phyloP scores from a whole-genome alignment of 2,329 filamentous ascomycete genomes.

The Parastagonospora avenae region DNA sequence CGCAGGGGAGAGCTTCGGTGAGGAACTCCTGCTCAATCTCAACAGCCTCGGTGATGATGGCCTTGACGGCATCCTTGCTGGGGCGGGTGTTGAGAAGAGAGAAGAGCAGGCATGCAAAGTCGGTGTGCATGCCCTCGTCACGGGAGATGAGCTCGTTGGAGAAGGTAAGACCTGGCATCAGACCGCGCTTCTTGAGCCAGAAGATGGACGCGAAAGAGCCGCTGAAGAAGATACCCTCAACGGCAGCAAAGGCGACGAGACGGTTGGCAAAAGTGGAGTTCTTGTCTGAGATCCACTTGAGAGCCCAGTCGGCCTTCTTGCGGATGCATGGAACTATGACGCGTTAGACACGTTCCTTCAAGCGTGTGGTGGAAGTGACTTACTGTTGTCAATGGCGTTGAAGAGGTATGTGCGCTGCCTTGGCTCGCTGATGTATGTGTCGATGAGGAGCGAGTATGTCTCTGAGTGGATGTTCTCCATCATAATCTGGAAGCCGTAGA shows the following conservation, averaged over 20 bases:
- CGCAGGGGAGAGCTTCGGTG: constrained; percentile 90
- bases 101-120: constrained; percentile 97
- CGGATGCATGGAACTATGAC: constrained; percentile 85
- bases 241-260: constrained; percentile 93
- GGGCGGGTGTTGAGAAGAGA: constrained; percentile 96
- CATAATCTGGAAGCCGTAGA: constrained; percentile 99
- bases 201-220: constrained; percentile 99
- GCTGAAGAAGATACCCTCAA: constrained; percentile 99
- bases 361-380: constrained; percentile 39
- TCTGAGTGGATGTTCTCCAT: constrained; percentile 99
- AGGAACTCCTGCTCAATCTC: constrained; percentile 96
- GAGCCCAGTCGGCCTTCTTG: constrained; percentile 98
- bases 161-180: constrained; percentile 98
- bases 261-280: constrained; percentile 94
- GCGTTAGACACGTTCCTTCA: constrained; percentile 32
- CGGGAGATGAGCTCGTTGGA: constrained; percentile 99
- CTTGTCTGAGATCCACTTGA: constrained; percentile 92
- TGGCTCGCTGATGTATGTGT: constrained; percentile 98
- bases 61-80: constrained; percentile 76
- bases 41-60: constrained; percentile 94
- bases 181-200: constrained; percentile 99
- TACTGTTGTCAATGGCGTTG: constrained; percentile 98
- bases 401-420: constrained; percentile 93
- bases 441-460: constrained; percentile 98
- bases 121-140: constrained; percentile 98